A percentile compares a stretch with the other conserved stretches of the same genome.
Evolutionary conservation across 306 rosid species (phyloP).

Genomic region (Trifolium dubium): DNA sequence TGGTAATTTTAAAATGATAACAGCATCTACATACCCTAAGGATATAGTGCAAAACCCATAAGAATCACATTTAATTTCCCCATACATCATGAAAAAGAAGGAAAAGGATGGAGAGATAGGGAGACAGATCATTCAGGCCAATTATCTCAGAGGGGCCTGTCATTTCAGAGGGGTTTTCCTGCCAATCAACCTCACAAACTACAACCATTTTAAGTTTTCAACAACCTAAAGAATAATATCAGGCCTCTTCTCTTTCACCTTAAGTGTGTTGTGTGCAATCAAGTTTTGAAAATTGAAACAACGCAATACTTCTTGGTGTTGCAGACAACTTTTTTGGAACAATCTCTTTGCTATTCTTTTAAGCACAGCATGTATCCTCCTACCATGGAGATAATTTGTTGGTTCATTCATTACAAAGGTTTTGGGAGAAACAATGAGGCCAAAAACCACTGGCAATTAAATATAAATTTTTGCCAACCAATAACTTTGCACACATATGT

Average conservation of each 20-base stretch:
- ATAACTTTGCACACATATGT: conserved; percentile 16
- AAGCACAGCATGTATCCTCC: conserved; percentile 6
- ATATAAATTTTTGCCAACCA: neutral
- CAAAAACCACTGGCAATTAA: neutral
- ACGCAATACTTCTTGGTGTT: neutral
- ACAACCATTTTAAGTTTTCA: conserved; percentile 18
- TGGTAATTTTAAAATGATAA: conserved; percentile 29
- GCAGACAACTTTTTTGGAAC: conserved; percentile 25
- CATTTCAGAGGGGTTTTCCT: conserved; percentile 11
- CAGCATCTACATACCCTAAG: conserved; percentile 27
- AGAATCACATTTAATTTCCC: conserved; percentile 27
- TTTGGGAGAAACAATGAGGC: neutral
- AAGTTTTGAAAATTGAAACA: conserved; percentile 20
- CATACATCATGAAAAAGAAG: neutral
- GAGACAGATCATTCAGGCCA: conserved; percentile 24
- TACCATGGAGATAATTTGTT: neutral
- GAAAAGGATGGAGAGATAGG: neutral
- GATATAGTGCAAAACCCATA: conserved; percentile 28
- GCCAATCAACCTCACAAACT: conserved; percentile 27
- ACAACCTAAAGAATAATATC: conserved; percentile 9
- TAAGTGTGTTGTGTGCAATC: conserved; percentile 14
- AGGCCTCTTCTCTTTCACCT: conserved; percentile 19
- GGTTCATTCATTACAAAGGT: conserved; percentile 8
- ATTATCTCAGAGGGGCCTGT: conserved; percentile 1
- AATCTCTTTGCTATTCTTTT: neutral